Base-by-base conservation (phyloP, 768 basidiomycete genomes). In the Amanita pseudoporphyria region DNA sequence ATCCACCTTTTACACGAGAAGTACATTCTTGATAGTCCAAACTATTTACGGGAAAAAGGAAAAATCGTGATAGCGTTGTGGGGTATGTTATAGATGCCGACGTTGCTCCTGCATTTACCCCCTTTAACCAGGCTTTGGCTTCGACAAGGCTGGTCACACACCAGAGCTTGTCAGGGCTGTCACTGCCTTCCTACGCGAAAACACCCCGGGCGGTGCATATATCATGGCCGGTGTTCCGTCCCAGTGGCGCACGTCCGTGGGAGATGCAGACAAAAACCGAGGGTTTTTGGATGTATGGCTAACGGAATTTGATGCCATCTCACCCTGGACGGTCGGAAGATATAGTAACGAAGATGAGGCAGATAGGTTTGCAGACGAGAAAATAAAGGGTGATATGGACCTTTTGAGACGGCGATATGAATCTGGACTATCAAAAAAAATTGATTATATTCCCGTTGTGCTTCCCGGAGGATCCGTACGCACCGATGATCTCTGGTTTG, bases 381-480 rank as follows among this genome's bases (percentile, higher is more conserved):
- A 74, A 42, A 78, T 87, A 62, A 79, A 75, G 45, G 74, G 66
- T 0, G 89, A 92, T 61, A 64, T 79, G 2, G 78, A 80, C 35
- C 62, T 80, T 22, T 68, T 92, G 38, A 74, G 65, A 57, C 64
- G 65, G 48, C 68, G 74, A 18, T 74, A 70, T 53, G 70, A 75
- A 36, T 65, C 69, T 46, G 66, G 64, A 4, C 47, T 47, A 35
- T 64, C 59, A 48, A 71, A 71, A 56, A 81, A 74, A 59, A 71
- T 88, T 18, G 84, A 87, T 61, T 91, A 89, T 60, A 74, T 90
- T n/a, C 89, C 89, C 1, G 85, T 89, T 7, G 77, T 90, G 4
- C 73, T 84, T 49, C 88, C 88, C 37, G 88, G 88, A 7, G 82
- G 84, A 45, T 89, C 87, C 52, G 88, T 89, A 52, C 57, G 86